A percentile compares a stretch with the other conserved stretches of the same genome.
phyloP scores from a whole-genome alignment of 768 basidiomycete genomes.

The Suillus luteus region DNA sequence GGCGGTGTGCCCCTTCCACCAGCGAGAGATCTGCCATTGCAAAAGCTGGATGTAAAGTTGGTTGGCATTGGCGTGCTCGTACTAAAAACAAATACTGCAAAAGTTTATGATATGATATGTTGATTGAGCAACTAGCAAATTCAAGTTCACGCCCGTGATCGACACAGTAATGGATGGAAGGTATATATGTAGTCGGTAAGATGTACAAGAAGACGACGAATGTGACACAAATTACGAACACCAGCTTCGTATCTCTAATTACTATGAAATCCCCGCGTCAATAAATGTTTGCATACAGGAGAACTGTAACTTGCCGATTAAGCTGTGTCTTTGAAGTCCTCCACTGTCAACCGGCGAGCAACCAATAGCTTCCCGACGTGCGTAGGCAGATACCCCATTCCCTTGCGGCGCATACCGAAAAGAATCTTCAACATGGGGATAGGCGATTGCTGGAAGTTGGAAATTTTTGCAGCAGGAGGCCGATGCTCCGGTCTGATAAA shows the following conservation, averaged over 20 bases:
- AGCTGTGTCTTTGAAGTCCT: slow-evolving; percentile 10
- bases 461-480: neutral
- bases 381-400: slow-evolving; percentile 16
- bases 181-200: neutral
- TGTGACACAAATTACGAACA: neutral
- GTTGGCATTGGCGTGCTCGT: no score
- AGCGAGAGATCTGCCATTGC: no score
- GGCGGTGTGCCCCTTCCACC: no score
- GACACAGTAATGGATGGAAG: neutral
- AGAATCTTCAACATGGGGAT: slow-evolving; percentile 30
- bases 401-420: slow-evolving; percentile 23
- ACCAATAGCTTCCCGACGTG: slow-evolving; percentile 18
- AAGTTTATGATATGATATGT: no score
- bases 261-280: neutral
- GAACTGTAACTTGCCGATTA: neutral
- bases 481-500: slow-evolving; percentile 16
- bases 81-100: no score
- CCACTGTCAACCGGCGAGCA: slow-evolving; percentile 11
- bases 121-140: no score
- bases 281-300: neutral
- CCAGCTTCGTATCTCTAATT: neutral
- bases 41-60: no score
- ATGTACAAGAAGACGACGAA: neutral
- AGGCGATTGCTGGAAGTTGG: slow-evolving; percentile 10
- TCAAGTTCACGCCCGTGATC: no score